Conservation (phyloP, 345 rosid genomes). For the Gossypium sturtianum region DNA sequence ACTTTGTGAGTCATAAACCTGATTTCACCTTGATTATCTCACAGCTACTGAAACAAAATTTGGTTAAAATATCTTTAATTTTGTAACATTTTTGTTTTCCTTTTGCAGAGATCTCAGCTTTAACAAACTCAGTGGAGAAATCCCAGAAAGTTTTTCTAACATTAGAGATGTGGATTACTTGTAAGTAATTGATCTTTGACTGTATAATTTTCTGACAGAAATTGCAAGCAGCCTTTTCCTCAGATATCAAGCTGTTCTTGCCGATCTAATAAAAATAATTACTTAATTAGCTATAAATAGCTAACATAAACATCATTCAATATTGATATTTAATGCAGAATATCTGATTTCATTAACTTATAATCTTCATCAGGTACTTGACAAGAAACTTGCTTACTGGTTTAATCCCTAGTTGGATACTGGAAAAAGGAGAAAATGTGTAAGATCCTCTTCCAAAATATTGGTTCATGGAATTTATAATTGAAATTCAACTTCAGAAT, state of each 20-base stretch:
- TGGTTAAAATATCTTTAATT: neutral
- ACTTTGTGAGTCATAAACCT: constrained; percentile 37
- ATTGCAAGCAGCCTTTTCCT: neutral
- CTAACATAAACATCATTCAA: neutral
- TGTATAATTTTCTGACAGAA: neutral
- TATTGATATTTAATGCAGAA: neutral
- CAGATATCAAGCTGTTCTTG: neutral
- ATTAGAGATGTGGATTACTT: constrained; percentile 1
- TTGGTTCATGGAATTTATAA: neutral
- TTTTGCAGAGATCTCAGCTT: constrained; percentile 43
- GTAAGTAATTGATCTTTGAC: constrained; percentile 9
- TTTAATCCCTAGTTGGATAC: constrained; percentile 24
- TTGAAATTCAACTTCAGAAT: neutral
- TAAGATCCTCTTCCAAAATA: constrained; percentile 7
- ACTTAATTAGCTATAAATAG: neutral
- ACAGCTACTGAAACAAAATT: no score
- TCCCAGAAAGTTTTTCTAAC: constrained; percentile 15
- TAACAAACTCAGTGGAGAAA: constrained; percentile 34
- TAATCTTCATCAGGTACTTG: constrained; percentile 18
- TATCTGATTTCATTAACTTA: neutral
- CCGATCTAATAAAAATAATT: neutral
- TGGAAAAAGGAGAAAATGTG: constrained; percentile 11
- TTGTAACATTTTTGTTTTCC: neutral
- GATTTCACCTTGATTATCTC: neutral
- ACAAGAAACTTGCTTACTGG: constrained; percentile 38